These are phyloP conservation scores for Exophiala oligosperma DNA, from an alignment of 2,329 filamentous ascomycete species.

Conservation along the genomic window DNA sequence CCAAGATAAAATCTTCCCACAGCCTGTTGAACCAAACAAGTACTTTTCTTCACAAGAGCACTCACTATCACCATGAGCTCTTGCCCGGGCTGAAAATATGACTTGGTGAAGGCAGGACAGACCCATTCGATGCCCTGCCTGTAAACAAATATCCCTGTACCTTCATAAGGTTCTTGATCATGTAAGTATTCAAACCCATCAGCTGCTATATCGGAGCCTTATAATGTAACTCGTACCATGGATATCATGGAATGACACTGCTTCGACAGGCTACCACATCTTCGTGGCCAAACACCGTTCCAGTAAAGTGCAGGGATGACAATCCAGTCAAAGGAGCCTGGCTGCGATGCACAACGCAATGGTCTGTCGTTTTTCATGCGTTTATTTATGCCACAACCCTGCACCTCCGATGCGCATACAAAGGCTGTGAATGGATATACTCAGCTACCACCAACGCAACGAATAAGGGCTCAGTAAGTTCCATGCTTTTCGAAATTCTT, in stretches of 20 bases:
- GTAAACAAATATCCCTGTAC: slow-evolving; percentile 8
- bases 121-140: slow-evolving; percentile 21
- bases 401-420: slow-evolving; percentile 14
- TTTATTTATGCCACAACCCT: slow-evolving; percentile 21
- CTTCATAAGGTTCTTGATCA: slow-evolving; percentile 21
- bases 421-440: slow-evolving; percentile 15
- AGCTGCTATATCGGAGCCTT: background rate
- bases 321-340: slow-evolving; percentile 22
- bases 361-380: slow-evolving; percentile 22
- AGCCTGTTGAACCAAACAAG: too few relatives aligned
- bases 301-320: background rate
- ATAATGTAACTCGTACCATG: background rate
- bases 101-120: slow-evolving; percentile 16
- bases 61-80: background rate
- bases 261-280: slow-evolving; percentile 8
- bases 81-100: background rate
- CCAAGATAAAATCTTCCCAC: too few relatives aligned
- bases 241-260: background rate
- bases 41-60: too few relatives aligned
- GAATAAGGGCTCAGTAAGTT: slow-evolving; percentile 14
- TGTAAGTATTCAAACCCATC: slow-evolving; percentile 1
- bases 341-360: slow-evolving; percentile 22
- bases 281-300: slow-evolving; percentile 23
- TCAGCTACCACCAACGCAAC: slow-evolving; percentile 18
- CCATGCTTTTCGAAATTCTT: slow-evolving; percentile 13